A percentile compares a stretch with the other conserved stretches of the same genome.
Evolutionary conservation across 306 rosid genomes (phyloP).

Genomic region (Rosa rugosa): DNA sequence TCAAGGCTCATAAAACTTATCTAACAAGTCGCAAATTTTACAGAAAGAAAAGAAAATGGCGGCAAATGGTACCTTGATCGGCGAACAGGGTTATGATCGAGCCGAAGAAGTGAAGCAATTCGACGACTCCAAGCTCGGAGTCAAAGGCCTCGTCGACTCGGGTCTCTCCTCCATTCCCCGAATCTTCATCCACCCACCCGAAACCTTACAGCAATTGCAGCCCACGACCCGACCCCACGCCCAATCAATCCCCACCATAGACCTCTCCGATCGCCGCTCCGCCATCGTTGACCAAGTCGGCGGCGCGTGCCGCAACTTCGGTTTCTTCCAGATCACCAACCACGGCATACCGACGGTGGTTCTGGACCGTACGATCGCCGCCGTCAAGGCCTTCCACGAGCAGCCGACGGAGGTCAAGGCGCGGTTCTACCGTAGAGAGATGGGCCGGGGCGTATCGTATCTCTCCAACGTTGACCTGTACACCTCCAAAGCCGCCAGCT

Average conservation of each 20-base stretch:
- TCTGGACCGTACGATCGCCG: conserved; percentile 27
- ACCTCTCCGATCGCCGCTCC: conserved; percentile 17
- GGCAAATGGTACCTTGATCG: background rate
- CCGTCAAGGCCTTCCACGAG: conserved; percentile 44
- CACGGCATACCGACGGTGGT: conserved; percentile 34
- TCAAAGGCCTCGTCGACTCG: conserved; percentile 39
- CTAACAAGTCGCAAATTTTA: background rate
- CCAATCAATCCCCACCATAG: conserved; percentile 21
- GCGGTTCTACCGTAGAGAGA: conserved; percentile 21
- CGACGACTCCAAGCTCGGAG: conserved; percentile 41
- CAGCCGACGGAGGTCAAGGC: conserved; percentile 28
- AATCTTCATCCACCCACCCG: conserved; percentile 40
- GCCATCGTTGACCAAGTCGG: conserved; percentile 27
- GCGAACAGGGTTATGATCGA: conserved; percentile 24
- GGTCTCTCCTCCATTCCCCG: conserved; percentile 36
- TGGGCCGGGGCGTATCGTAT: conserved; percentile 32
- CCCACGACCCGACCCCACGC: background rate
- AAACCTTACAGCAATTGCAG: conserved; percentile 19
- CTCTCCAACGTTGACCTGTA: conserved; percentile 41
- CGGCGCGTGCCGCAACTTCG: conserved; percentile 32
- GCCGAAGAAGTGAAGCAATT: conserved; percentile 30
- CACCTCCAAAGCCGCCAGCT: conserved; percentile 58
- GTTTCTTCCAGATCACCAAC: conserved; percentile 51
- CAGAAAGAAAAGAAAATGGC: background rate
- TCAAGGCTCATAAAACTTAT: too few relatives aligned